phyloP scores from a whole-genome alignment of 2,329 filamentous ascomycete species.

The Fusarium sp. region DNA sequence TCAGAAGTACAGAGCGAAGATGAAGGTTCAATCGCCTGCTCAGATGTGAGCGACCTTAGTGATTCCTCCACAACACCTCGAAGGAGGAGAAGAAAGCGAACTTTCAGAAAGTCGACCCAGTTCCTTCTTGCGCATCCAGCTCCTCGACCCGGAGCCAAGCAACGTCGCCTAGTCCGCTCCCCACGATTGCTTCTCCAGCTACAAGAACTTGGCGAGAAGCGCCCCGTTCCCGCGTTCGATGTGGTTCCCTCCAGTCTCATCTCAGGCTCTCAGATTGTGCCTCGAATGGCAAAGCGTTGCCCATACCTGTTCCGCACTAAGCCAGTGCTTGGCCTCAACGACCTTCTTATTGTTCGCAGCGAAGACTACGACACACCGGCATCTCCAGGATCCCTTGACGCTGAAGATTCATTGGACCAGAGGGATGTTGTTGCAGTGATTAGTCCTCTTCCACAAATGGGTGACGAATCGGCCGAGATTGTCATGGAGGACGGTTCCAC shows the following conservation, averaged over 20 bases:
- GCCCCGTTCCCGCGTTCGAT: slow-evolving; percentile 79
- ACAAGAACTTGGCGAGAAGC: slow-evolving; percentile 73
- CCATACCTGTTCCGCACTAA: slow-evolving; percentile 75
- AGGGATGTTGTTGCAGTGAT: slow-evolving; percentile 77
- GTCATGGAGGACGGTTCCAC: slow-evolving; percentile 75
- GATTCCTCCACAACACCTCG: slow-evolving; percentile 61
- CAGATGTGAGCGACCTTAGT: slow-evolving; percentile 62
- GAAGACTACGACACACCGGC: slow-evolving; percentile 71
- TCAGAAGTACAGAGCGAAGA: slow-evolving; percentile 62
- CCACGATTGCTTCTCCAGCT: slow-evolving; percentile 80
- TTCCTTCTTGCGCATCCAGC: slow-evolving; percentile 79
- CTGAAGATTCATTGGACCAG: slow-evolving; percentile 63
- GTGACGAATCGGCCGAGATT: slow-evolving; percentile 73
- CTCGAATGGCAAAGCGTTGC: slow-evolving; percentile 72
- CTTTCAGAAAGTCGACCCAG: slow-evolving; percentile 70
- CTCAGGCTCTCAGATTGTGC: slow-evolving; percentile 68
- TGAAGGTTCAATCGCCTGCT: slow-evolving; percentile 60
- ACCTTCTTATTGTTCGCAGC: slow-evolving; percentile 79
- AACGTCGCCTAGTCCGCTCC: slow-evolving; percentile 74
- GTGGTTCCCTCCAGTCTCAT: slow-evolving; percentile 79
- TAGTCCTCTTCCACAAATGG: slow-evolving; percentile 67
- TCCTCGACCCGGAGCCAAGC: slow-evolving; percentile 70
- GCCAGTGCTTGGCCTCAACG: slow-evolving; percentile 75
- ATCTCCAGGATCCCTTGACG: slow-evolving; percentile 55
- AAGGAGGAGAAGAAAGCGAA: slow-evolving; percentile 60